phyloP scores from a whole-genome alignment of 163 green algal species.

The Scenedesmus sp. region DNA sequence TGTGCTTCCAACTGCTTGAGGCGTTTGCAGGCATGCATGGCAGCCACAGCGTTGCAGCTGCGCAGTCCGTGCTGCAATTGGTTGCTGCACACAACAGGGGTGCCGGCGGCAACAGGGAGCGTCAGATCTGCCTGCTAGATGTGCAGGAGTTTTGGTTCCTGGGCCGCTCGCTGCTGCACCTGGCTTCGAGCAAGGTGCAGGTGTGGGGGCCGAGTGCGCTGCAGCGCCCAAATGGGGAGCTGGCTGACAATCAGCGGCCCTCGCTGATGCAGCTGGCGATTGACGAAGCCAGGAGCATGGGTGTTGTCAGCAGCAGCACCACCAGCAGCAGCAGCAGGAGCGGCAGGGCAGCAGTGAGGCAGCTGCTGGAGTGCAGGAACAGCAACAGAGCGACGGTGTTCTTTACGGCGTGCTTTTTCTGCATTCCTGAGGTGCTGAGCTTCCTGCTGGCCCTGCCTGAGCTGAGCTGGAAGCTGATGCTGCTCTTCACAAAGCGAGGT shows the following conservation, averaged over 20 bases:
- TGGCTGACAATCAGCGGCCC: not conserved
- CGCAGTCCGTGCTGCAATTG: not conserved
- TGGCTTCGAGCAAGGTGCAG: not conserved
- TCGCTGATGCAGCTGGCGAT: not conserved
- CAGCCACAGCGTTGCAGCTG: not conserved
- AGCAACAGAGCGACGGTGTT: not conserved
- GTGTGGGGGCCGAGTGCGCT: not conserved
- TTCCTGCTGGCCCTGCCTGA: not conserved
- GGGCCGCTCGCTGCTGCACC: not conserved
- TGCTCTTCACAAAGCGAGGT: not conserved
- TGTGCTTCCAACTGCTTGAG: not conserved
- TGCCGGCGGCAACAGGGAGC: not conserved
- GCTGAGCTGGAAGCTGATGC: conserved; percentile 25
- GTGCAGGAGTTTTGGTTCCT: not conserved
- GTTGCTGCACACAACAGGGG: not conserved
- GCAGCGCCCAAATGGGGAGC: not conserved
- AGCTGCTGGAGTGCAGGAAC: not conserved
- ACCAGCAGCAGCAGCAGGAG: not conserved
- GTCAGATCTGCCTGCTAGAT: not conserved
- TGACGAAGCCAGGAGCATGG: too few relatives aligned
- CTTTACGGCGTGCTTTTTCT: conserved; percentile 18
- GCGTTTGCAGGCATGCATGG: conserved; percentile 1
- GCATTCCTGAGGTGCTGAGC: not conserved
- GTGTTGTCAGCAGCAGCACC: not conserved
- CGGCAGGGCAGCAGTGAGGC: not conserved